These are phyloP conservation scores for Plenodomus lindquistii DNA, from an alignment of 2,329 filamentous ascomycete species.

Conservation along the genomic window DNA sequence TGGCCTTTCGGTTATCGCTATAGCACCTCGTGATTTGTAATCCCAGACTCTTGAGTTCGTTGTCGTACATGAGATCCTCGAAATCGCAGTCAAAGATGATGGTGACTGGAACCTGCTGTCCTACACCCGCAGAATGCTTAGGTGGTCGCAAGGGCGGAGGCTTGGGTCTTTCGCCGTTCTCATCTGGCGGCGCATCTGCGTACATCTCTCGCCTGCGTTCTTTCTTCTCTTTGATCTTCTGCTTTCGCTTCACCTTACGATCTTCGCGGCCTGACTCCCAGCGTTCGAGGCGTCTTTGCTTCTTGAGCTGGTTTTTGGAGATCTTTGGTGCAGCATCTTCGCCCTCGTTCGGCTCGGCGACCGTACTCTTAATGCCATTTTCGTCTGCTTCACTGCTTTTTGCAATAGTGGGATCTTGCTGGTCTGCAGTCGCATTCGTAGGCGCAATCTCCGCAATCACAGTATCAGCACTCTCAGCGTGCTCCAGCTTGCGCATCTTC, in stretches of 20 bases:
- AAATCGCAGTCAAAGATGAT: slow-evolving; percentile 91
- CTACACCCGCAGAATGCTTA: slow-evolving; percentile 30
- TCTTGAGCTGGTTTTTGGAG: slow-evolving; percentile 88
- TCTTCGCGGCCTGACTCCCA: slow-evolving; percentile 73
- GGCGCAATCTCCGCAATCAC: slow-evolving; percentile 12
- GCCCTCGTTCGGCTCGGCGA: slow-evolving; percentile 3
- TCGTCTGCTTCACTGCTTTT: slow-evolving; percentile 14
- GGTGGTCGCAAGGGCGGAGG: slow-evolving; percentile 21
- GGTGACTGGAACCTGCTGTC: slow-evolving; percentile 71
- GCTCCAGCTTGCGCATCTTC: slow-evolving; percentile 59
- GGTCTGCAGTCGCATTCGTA: slow-evolving; percentile 13
- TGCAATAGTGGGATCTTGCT: slow-evolving; percentile 11
- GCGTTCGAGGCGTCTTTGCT: slow-evolving; percentile 68
- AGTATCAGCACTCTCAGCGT: slow-evolving; percentile 21
- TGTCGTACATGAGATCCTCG: slow-evolving; percentile 84
- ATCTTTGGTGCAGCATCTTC: slow-evolving; percentile 47
- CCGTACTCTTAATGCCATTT: background rate
- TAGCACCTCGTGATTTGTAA: slow-evolving; percentile 87
- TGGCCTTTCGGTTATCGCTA: slow-evolving; percentile 76
- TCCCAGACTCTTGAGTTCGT: slow-evolving; percentile 80
- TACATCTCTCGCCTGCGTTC: slow-evolving; percentile 55
- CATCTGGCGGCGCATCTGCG: slow-evolving; percentile 38
- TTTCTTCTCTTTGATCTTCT: slow-evolving; percentile 58
- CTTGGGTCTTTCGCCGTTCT: slow-evolving; percentile 21
- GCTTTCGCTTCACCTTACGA: slow-evolving; percentile 62